Evolutionary conservation across 768 basidiomycete genomes (phyloP).

Genomic region (Suillus decipiens): DNA sequence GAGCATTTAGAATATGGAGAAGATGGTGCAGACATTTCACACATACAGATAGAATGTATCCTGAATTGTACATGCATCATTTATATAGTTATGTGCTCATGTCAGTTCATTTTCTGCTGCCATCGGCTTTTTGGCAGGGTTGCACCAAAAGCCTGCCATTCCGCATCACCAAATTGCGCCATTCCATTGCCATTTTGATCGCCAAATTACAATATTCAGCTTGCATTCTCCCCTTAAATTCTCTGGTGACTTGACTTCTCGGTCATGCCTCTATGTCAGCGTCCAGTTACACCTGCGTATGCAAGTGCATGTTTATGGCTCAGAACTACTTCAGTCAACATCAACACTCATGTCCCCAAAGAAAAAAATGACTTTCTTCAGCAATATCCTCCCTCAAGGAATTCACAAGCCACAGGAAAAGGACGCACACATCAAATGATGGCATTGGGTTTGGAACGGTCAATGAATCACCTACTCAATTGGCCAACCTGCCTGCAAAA

Average conservation of each 20-base stretch:
- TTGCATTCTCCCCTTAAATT: no score
- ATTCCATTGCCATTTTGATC: neutral
- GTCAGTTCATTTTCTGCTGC: no score
- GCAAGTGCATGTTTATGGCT: neutral
- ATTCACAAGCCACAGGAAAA: neutral
- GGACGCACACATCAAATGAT: neutral
- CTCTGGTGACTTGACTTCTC: no score
- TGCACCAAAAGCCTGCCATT: neutral
- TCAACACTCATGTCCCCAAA: neutral
- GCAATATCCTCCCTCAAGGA: neutral
- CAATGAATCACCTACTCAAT: no score
- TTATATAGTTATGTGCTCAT: neutral
- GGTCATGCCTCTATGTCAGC: neutral
- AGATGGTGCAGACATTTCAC: neutral
- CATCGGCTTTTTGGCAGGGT: no score
- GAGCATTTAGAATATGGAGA: neutral
- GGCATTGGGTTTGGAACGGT: no score
- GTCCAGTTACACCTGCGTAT: neutral
- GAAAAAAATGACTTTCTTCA: neutral
- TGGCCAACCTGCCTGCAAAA: no score
- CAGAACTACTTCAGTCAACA: neutral
- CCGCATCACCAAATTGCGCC: no score
- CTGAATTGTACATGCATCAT: neutral
- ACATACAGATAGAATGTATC: neutral
- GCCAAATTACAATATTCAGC: no score